phyloP scores from a whole-genome alignment of 2,329 filamentous ascomycete species.

The Alternaria solani region DNA sequence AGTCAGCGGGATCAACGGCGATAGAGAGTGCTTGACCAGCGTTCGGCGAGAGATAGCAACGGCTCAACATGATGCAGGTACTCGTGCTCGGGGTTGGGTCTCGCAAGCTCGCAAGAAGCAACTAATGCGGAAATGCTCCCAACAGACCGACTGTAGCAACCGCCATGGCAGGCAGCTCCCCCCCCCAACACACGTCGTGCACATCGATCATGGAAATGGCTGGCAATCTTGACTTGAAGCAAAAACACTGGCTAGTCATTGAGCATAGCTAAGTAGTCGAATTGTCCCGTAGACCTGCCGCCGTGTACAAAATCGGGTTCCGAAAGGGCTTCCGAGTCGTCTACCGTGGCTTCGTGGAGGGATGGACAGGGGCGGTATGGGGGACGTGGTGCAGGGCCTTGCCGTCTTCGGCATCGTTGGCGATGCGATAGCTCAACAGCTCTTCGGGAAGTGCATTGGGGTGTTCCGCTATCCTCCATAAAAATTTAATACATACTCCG shows the following conservation, averaged over 20 bases:
- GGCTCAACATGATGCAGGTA: constrained; percentile 24
- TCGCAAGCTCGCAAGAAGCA: constrained; percentile 32
- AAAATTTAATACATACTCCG: constrained; percentile 38
- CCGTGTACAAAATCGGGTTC: constrained; percentile 17
- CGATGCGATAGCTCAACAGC: constrained; percentile 47
- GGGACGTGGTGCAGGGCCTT: constrained; percentile 27
- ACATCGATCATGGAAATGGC: not conserved
- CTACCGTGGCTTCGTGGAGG: constrained; percentile 21
- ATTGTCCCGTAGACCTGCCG: constrained; percentile 1
- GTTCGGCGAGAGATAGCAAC: constrained; percentile 33
- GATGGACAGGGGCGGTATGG: constrained; percentile 30
- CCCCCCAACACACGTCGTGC: not conserved
- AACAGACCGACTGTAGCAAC: constrained; percentile 20
- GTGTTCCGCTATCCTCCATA: constrained; percentile 23
- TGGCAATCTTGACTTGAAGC: not conserved
- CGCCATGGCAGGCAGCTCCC: constrained; percentile 13
- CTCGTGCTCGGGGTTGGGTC: constrained; percentile 18
- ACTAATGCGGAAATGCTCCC: constrained; percentile 35
- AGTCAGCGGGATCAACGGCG: constrained; percentile 22
- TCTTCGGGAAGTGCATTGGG: constrained; percentile 45
- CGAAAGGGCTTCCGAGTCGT: constrained; percentile 27
- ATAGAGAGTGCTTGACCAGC: constrained; percentile 18
- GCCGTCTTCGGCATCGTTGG: constrained; percentile 41
- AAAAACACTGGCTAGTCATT: constrained; percentile 2
- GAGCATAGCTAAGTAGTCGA: not conserved